Conservation (phyloP, 257 asterid species). For the Phtheirospermum japonicum region DNA sequence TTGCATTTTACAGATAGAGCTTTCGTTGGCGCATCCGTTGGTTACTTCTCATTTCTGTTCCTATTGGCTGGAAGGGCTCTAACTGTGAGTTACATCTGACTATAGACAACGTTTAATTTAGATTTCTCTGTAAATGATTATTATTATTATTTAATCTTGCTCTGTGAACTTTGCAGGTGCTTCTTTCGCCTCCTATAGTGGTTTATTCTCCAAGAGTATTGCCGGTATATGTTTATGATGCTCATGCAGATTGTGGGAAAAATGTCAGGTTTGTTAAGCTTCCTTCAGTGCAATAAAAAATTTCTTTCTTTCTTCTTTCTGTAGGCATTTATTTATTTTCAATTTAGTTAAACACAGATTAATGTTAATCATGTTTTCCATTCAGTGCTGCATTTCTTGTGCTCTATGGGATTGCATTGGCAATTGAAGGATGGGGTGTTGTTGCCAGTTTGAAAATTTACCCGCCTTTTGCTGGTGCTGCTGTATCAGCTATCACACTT, state of each 20-base stretch:
- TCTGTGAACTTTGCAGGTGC: conserved; percentile 56
- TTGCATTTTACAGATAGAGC: conserved; percentile 60
- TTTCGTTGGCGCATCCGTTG: conserved; percentile 98
- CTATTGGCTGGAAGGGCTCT: conserved; percentile 97
- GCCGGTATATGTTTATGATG: conserved; percentile 98
- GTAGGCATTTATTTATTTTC: background rate
- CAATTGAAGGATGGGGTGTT: conserved; percentile 99
- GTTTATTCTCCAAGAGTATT: conserved; percentile 97
- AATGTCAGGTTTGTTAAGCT: conserved; percentile 79
- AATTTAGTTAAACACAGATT: conserved; percentile 15
- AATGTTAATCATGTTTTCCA: conserved; percentile 19
- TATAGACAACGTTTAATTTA: conserved; percentile 8
- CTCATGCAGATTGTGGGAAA: conserved; percentile 98
- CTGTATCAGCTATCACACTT: conserved; percentile 94
- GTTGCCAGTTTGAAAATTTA: conserved; percentile 97
- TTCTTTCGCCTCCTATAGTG: conserved; percentile 97
- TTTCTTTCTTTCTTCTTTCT: conserved; percentile 18
- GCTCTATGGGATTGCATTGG: conserved; percentile 95
- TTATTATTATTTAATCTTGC: conserved; percentile 15
- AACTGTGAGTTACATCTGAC: conserved; percentile 65
- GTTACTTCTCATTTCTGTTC: conserved; percentile 96
- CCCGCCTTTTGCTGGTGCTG: conserved; percentile 99
- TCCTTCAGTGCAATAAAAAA: conserved; percentile 15
- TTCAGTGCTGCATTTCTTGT: conserved; percentile 92
- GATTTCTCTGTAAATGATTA: conserved; percentile 1